These are phyloP conservation scores for Tolypocladium cylindrosporum DNA, from an alignment of 2,329 filamentous ascomycete species.

Conservation along the genomic window DNA sequence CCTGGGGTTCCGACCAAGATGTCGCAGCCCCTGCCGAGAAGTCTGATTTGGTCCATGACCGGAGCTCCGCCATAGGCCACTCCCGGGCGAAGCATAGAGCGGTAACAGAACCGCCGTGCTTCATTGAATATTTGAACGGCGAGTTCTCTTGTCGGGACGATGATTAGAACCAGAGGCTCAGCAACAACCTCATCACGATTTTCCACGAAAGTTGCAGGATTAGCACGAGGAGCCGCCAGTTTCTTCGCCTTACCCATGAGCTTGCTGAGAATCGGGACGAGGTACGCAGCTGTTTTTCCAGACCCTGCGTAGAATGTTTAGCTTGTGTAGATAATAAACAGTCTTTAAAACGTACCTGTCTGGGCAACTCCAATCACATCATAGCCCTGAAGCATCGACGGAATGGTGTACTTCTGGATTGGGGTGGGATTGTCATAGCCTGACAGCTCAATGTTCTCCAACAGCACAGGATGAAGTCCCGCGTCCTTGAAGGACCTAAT, in stretches of 20 bases:
- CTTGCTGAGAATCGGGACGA: conserved; percentile 80
- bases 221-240: conserved; percentile 67
- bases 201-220: conserved; percentile 44
- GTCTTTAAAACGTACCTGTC: conserved; percentile 48
- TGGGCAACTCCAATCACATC: conserved; percentile 88
- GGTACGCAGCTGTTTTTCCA: conserved; percentile 88
- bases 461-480: conserved; percentile 75
- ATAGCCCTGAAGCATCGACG: conserved; percentile 63
- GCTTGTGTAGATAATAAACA: neutral
- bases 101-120: conserved; percentile 83
- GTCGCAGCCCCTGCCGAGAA: conserved; percentile 79
- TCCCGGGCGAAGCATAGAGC: conserved; percentile 86
- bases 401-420: conserved; percentile 78
- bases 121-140: conserved; percentile 95
- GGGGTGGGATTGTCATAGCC: conserved; percentile 69
- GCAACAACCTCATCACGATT: conserved; percentile 48
- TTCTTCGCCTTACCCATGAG: conserved; percentile 95
- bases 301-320: conserved; percentile 51
- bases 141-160: conserved; percentile 81
- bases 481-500: conserved; percentile 58
- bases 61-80: conserved; percentile 83
- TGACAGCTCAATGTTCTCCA: conserved; percentile 64
- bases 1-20: conserved; percentile 82
- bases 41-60: conserved; percentile 54
- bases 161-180: conserved; percentile 78